A percentile compares a stretch with the other conserved stretches of the same genome.
These are phyloP conservation scores for Chalciporus chontae DNA, from an alignment of 768 basidiomycete species.

Conservation along the genomic window DNA sequence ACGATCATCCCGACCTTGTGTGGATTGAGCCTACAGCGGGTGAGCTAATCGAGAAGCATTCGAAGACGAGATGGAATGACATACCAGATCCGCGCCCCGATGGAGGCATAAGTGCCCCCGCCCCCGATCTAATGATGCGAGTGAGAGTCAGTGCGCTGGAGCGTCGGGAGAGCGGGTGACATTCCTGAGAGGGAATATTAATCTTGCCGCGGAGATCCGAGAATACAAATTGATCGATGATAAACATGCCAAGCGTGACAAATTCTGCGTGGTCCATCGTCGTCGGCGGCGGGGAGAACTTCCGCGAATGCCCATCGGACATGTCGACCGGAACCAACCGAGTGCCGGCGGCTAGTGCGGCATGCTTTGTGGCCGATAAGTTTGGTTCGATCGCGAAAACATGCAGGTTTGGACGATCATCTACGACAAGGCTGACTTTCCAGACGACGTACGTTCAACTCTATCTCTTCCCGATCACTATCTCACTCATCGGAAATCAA, in stretches of 20 bases:
- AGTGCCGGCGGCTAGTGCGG: slow-evolving; percentile 3
- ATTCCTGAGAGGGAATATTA: slow-evolving; percentile 35
- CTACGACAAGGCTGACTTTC: slow-evolving; percentile 34
- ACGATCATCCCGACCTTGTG: slow-evolving; percentile 75
- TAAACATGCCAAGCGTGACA: slow-evolving; percentile 84
- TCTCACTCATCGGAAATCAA: neutral
- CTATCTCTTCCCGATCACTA: neutral
- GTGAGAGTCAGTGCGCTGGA: neutral
- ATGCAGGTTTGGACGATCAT: slow-evolving; percentile 44
- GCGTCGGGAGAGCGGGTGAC: neutral
- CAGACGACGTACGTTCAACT: slow-evolving; percentile 33
- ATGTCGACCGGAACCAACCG: slow-evolving; percentile 2
- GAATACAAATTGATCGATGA: slow-evolving; percentile 78
- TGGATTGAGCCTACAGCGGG: slow-evolving; percentile 55
- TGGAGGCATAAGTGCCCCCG: slow-evolving; percentile 77
- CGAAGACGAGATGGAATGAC: neutral
- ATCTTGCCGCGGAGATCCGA: slow-evolving; percentile 50
- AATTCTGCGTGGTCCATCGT: slow-evolving; percentile 35
- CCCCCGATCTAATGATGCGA: slow-evolving; percentile 71
- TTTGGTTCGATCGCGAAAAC: slow-evolving; percentile 15
- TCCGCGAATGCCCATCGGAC: too few species aligned
- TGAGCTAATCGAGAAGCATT: neutral
- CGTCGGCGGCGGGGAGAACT: slow-evolving; percentile 12
- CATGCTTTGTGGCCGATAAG: slow-evolving; percentile 4
- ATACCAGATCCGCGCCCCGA: slow-evolving; percentile 83